Percentiles rank a stretch among this genome's conserved stretches.
phyloP scores from a whole-genome alignment of 176 grass and related monocot genomes.

The Chloris gayana region DNA sequence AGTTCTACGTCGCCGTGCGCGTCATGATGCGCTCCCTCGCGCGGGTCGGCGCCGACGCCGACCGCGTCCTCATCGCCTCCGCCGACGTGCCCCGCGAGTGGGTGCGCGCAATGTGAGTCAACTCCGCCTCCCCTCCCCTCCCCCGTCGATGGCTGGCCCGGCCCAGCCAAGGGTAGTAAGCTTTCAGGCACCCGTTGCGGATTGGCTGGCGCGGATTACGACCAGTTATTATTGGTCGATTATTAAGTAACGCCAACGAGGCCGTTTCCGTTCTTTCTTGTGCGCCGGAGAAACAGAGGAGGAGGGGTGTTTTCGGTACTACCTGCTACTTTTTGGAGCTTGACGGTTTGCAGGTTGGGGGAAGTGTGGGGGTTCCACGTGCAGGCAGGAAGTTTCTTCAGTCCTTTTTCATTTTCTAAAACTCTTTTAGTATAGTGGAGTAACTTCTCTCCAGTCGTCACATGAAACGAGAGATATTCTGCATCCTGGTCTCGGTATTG shows the following conservation, averaged over 20 bases:
- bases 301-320: constrained; percentile 19
- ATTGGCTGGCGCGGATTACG: not conserved
- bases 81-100: constrained; percentile 73
- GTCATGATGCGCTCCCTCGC: constrained; percentile 95
- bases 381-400: constrained; percentile 28
- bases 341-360: not conserved
- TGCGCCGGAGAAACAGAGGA: not conserved
- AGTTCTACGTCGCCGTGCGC: constrained; percentile 92
- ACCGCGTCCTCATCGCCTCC: constrained; percentile 96
- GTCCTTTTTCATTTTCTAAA: not conserved
- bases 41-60: constrained; percentile 65
- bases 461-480: not conserved
- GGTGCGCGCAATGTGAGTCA: constrained; percentile 78
- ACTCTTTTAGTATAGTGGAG: not conserved
- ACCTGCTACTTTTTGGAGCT: not conserved
- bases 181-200: not conserved
- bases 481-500: not conserved
- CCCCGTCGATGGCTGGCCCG: not conserved
- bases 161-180: not conserved
- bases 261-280: not conserved
- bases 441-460: not conserved
- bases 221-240: not conserved
- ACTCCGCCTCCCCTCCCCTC: not conserved
- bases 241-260: not conserved
- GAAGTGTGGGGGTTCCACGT: not conserved